Base-by-base conservation (phyloP, 1,284 basidiomycete species). In the Pseudozyma pruni region DNA sequence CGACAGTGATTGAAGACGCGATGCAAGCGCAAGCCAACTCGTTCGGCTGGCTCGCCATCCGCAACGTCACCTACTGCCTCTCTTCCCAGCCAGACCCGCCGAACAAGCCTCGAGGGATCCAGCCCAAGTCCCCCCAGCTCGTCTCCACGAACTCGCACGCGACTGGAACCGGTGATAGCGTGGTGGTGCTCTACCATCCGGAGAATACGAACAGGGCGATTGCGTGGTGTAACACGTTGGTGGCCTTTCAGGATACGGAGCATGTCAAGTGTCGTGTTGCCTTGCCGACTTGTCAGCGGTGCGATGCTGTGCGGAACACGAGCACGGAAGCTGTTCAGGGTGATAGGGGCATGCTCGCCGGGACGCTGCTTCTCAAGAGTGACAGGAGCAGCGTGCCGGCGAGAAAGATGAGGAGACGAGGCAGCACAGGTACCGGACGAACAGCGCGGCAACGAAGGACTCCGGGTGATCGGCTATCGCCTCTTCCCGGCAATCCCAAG, bases 151-250 rank as follows among this genome's bases (percentile, higher is more conserved):
- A n/a, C n/a, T n/a, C n/a, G n/a, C n/a, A n/a, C n/a, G n/a, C 22
- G 31, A 70, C 48, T 0, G 67, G 67, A 4, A 56, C 56, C 33
- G 67, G 67, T 19, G 60, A 70, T 25, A 58, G 60, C 25, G 67
- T 70, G 2, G 67, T 70, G 3, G 67, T 70, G 17, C 56, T 70
- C 9, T 70, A 70, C 20, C 67, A 70, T 31, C 67, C 67, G 0
- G 56, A 59, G 25, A 31, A 56, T 13, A 50, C 43, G 6, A 60
- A 56, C 34, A 46, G 52, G 52, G 47, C 67, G n/a, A 64, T 70
- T 22, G 67, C 67, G 2, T 70, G 67, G 67, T 70, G 67, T 41
- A 63, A 63, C 25, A 70, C 67, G 6, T 41, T 70, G 14, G 67
- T 60, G 13, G 60, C 60, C 0, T 56, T 70, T 23, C 49, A 55